phyloP scores from a whole-genome alignment of 768 basidiomycete genomes.

The Naganishia kalamii region DNA sequence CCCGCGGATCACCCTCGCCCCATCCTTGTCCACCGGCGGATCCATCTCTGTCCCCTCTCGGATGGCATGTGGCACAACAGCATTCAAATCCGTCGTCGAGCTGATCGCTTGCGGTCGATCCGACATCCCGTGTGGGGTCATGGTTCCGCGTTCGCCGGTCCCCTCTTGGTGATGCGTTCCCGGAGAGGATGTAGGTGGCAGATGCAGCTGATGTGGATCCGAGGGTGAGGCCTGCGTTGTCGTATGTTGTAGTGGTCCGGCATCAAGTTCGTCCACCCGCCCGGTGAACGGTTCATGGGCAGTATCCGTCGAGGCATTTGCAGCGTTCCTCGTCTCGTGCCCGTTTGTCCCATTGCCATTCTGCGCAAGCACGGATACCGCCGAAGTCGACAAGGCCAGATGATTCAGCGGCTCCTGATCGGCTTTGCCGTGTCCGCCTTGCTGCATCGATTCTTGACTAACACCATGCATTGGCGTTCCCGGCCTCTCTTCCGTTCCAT shows the following conservation, averaged over 20 bases:
- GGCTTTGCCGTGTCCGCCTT: too few species aligned
- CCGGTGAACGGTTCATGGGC: slow-evolving; percentile 43
- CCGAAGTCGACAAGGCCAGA: background rate
- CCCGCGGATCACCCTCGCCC: background rate
- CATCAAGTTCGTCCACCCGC: slow-evolving; percentile 46
- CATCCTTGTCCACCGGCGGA: background rate
- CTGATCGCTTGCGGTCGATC: slow-evolving; percentile 41
- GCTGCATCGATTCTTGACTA: too few species aligned
- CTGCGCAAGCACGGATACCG: background rate
- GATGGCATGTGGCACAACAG: background rate
- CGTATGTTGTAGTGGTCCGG: slow-evolving; percentile 34
- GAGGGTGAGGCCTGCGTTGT: slow-evolving; percentile 1
- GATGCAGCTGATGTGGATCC: slow-evolving; percentile 17
- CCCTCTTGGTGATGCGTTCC: slow-evolving; percentile 22
- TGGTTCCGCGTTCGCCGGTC: slow-evolving; percentile 40
- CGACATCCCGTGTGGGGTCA: slow-evolving; percentile 43
- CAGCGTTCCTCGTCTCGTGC: background rate
- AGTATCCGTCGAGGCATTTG: slow-evolving; percentile 16
- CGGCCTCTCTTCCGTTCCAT: background rate
- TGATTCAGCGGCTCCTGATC: background rate
- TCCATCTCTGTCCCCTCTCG: background rate
- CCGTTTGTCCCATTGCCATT: background rate
- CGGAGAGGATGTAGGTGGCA: background rate
- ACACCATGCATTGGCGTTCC: slow-evolving; percentile 2
- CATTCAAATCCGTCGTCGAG: slow-evolving; percentile 32